Evolutionary conservation across 2,329 filamentous ascomycete species (phyloP).

Genomic region (Penicillium sp.): DNA sequence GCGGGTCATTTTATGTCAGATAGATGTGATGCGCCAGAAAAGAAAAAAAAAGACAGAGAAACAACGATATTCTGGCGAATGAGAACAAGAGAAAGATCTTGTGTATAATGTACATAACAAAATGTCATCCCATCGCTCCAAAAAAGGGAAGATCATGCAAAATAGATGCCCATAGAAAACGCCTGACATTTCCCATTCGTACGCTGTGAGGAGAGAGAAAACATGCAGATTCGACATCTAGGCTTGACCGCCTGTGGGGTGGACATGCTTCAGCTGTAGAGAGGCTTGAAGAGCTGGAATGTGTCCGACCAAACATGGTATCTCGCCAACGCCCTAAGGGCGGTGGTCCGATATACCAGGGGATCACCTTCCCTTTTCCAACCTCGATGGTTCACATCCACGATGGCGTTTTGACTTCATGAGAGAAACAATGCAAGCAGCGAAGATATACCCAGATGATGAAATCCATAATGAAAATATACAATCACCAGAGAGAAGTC

Average conservation of each 20-base stretch:
- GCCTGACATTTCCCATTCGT: conserved; percentile 21
- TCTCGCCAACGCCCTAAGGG: neutral
- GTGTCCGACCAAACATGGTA: neutral
- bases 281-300: neutral
- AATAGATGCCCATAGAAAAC: conserved; percentile 27
- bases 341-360: neutral
- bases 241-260: neutral
- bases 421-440: conserved; percentile 15
- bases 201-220: conserved; percentile 28
- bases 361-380: neutral
- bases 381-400: neutral
- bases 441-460: conserved; percentile 19
- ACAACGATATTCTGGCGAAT: conserved; percentile 13
- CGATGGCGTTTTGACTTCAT: neutral
- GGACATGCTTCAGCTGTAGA: neutral
- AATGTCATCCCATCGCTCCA: conserved; percentile 18
- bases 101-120: conserved; percentile 29
- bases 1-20: neutral
- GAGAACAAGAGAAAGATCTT: conserved; percentile 19
- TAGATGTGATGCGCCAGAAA: neutral
- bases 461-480: conserved; percentile 25
- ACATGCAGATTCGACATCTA: conserved; percentile 9
- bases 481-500: conserved; percentile 13
- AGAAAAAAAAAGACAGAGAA: conserved; percentile 5
- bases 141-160: conserved; percentile 24